These are phyloP conservation scores for Yamadazyma laniorum DNA, from an alignment of 805 yeast species.

Conservation along the genomic window DNA sequence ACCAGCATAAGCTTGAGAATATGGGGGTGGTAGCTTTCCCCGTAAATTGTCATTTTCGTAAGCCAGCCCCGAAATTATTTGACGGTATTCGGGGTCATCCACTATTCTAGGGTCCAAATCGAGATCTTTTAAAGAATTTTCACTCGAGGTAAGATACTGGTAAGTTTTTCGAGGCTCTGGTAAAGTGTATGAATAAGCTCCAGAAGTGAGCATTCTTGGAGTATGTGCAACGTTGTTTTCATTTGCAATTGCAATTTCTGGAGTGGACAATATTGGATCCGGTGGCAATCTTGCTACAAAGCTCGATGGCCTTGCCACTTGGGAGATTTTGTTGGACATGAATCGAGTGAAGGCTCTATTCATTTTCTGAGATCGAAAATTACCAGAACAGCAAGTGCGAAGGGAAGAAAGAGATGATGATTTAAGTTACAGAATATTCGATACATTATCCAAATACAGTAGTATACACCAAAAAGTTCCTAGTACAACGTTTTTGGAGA, in stretches of 20 bases:
- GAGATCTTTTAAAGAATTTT: constrained; percentile 58
- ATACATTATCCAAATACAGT: background rate
- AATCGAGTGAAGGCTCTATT: background rate
- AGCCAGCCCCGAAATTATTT: constrained; percentile 60
- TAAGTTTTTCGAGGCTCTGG: constrained; percentile 63
- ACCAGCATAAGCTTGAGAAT: constrained; percentile 91
- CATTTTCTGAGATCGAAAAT: background rate
- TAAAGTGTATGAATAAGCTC: constrained; percentile 68
- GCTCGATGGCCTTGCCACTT: constrained; percentile 27
- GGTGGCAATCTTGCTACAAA: constrained; percentile 29
- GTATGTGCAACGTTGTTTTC: constrained; percentile 30
- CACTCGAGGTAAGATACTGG: constrained; percentile 56
- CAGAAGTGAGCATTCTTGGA: constrained; percentile 45
- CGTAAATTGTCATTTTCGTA: constrained; percentile 31
- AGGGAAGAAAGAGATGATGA: background rate
- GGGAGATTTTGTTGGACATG: constrained; percentile 18
- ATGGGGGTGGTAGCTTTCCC: constrained; percentile 57
- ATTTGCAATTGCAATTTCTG: constrained; percentile 28
- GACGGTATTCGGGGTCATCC: constrained; percentile 45
- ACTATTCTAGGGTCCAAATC: constrained; percentile 46
- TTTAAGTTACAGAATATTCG: background rate
- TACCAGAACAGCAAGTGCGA: no score
- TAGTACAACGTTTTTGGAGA: no score
- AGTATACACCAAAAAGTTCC: no score
- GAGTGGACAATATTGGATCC: constrained; percentile 27